These are phyloP conservation scores for Balakata baccata DNA, from an alignment of 345 rosid genomes.

Conservation along the genomic window DNA sequence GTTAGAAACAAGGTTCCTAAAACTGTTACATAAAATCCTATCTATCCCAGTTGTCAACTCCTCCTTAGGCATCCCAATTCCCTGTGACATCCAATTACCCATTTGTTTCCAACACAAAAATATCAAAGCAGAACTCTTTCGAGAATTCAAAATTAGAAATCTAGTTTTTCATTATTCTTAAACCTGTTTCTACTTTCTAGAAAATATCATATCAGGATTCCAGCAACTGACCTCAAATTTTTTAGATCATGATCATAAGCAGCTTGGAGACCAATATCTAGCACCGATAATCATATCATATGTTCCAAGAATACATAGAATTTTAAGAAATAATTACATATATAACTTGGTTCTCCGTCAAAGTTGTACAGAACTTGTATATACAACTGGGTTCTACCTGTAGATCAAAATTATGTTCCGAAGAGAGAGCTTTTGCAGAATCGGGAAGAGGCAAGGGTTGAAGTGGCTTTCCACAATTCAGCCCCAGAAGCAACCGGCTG, in stretches of 20 bases:
- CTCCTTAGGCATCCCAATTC: neutral
- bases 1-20: neutral
- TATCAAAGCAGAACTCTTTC: neutral
- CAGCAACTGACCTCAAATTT: neutral
- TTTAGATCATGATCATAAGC: neutral
- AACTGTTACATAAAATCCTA: neutral
- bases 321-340: neutral
- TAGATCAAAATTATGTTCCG: slow-evolving; percentile 67
- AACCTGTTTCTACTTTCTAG: neutral
- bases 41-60: neutral
- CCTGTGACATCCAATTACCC: neutral
- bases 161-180: neutral
- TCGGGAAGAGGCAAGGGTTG: slow-evolving; percentile 46
- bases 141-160: neutral
- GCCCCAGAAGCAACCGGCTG: slow-evolving; percentile 65
- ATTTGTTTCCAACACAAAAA: neutral
- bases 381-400: slow-evolving; percentile 42
- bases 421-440: slow-evolving; percentile 50
- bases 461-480: slow-evolving; percentile 68
- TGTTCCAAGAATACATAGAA: neutral
- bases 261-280: neutral
- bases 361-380: neutral
- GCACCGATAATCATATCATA: neutral
- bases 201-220: neutral
- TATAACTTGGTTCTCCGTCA: neutral